Evolutionary conservation across 192 early-diverging fungal genomes (phyloP).

Genomic region (Coemansia sp.): DNA sequence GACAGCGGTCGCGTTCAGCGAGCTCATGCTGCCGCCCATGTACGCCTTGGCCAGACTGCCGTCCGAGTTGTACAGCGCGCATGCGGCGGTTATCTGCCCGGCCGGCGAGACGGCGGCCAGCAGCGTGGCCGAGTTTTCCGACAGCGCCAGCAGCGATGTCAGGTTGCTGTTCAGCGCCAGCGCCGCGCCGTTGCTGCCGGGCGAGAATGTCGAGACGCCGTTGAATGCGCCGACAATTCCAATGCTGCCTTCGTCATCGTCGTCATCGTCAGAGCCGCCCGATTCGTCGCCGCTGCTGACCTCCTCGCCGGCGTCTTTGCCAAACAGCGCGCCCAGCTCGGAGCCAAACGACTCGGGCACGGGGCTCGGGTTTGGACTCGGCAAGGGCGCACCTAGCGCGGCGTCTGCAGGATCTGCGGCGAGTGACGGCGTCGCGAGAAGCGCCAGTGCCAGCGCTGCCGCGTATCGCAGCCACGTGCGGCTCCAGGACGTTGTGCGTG

Average conservation of each 20-base stretch:
- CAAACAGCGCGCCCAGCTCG: background rate
- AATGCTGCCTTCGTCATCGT: constrained; percentile 27
- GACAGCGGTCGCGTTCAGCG: constrained; percentile 24
- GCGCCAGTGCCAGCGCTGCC: constrained; percentile 15
- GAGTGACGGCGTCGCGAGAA: constrained; percentile 24
- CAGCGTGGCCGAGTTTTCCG: constrained; percentile 22
- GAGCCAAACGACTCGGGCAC: background rate
- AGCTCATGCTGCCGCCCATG: constrained; percentile 40
- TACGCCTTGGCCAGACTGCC: constrained; percentile 25
- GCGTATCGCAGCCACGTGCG: constrained; percentile 12
- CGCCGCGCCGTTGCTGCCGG: constrained; percentile 18
- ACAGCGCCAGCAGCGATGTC: constrained; percentile 40
- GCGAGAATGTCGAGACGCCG: constrained; percentile 43
- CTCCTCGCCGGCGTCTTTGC: background rate
- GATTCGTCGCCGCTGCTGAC: constrained; percentile 1
- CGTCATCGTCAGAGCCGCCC: background rate
- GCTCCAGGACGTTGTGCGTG: constrained; percentile 6
- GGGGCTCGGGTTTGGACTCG: background rate
- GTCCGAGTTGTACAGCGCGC: constrained; percentile 35
- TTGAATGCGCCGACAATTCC: constrained; percentile 51
- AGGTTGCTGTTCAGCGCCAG: constrained; percentile 24
- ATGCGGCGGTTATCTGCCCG: constrained; percentile 32
- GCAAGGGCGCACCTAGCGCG: background rate
- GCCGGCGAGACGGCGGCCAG: constrained; percentile 21
- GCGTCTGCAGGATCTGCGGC: constrained; percentile 4